A percentile compares a stretch with the other conserved stretches of the same genome.
These are phyloP conservation scores for Arthrobotrys conoides DNA, from an alignment of 2,329 filamentous ascomycete species.

Conservation along the genomic window DNA sequence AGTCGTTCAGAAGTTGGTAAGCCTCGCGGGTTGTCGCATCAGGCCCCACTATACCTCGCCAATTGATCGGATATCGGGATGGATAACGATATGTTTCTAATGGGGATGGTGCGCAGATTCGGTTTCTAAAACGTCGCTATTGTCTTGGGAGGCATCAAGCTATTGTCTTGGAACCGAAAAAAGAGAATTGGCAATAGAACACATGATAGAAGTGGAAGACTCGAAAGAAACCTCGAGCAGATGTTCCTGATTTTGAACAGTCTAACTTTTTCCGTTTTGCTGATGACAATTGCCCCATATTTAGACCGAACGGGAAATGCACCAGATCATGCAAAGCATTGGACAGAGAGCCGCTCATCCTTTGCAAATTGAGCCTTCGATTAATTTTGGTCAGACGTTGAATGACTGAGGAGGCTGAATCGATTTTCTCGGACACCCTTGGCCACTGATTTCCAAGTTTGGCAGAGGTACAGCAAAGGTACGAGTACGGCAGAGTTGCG, in stretches of 20 bases:
- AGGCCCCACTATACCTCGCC: constrained; percentile 52
- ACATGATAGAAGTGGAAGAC: constrained; percentile 15
- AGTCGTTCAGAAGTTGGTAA: constrained; percentile 26
- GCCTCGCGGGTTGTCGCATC: constrained; percentile 57
- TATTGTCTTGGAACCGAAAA: constrained; percentile 14
- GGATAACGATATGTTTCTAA: constrained; percentile 32
- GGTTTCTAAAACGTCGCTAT: constrained; percentile 44
- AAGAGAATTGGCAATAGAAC: constrained; percentile 32
- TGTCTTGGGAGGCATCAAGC: constrained; percentile 29
- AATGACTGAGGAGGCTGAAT: constrained; percentile 57
- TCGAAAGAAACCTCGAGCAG: constrained; percentile 9
- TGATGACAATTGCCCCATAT: constrained; percentile 53
- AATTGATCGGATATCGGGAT: constrained; percentile 55
- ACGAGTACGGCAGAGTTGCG: constrained; percentile 42
- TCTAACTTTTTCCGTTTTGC: neutral
- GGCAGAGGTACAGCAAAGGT: constrained; percentile 34
- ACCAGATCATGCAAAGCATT: constrained; percentile 38
- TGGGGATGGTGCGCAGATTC: constrained; percentile 14
- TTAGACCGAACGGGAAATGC: constrained; percentile 48
- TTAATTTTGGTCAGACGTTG: constrained; percentile 45
- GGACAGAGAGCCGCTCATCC: constrained; percentile 44
- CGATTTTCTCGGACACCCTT: constrained; percentile 47
- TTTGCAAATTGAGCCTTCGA: constrained; percentile 35
- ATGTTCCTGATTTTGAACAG: constrained; percentile 48
- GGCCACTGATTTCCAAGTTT: constrained; percentile 44